Evolutionary conservation across 139 green algal species (phyloP), one percentile per base, ranked within the genome.

Genomic region (Picochlorum sp.): DNA sequence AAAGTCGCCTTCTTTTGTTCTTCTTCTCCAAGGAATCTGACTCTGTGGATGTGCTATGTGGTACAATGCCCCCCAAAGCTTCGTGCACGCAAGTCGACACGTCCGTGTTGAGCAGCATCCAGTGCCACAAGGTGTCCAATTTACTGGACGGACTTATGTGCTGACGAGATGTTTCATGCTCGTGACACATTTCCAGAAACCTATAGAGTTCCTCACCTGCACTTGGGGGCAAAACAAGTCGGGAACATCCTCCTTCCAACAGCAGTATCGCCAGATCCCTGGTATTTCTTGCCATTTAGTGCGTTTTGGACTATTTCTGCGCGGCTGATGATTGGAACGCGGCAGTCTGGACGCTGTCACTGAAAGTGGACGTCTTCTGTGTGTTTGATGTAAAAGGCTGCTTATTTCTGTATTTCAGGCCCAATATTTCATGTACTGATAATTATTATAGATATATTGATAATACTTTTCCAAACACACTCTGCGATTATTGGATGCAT

Each of bases 21-120:
- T 50, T 50, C 45, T 50, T 50, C 15, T 50, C 45, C 45, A 50
- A 50, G 45, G 45, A 50, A 50, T 50, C 45, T 50, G 45, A 50
- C 45, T 50, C 45, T 50, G 45, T 50, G 4, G 45, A 50, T 50
- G 45, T 50, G 45, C 15, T 50, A 50, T 50, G 45, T 15, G 45
- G 45, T 50, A 50, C 45, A 50, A 16, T 15, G 0, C 45, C 45
- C 15, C 45, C 45, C 45, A 50, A 50, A 15, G 45, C 45, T 10
- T 50, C 45, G 45, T 50, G 45, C 45, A 50, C 45, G 15, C 45
- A 16, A 50, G 45, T 50, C 45, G 45, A 50, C 45, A 50, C 45
- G 3, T 50, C 45, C 15, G 45, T 50, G 45, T 50, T 50, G 45
- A 50, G 45, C 4, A 50, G 45, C 45, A 50, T 50, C 45, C 45